A percentile compares a stretch with the other conserved stretches of the same genome.
These are phyloP conservation scores for Bonnemaisonia californica DNA, from an alignment of 31 red algal genomes.

Conservation along the genomic window DNA sequence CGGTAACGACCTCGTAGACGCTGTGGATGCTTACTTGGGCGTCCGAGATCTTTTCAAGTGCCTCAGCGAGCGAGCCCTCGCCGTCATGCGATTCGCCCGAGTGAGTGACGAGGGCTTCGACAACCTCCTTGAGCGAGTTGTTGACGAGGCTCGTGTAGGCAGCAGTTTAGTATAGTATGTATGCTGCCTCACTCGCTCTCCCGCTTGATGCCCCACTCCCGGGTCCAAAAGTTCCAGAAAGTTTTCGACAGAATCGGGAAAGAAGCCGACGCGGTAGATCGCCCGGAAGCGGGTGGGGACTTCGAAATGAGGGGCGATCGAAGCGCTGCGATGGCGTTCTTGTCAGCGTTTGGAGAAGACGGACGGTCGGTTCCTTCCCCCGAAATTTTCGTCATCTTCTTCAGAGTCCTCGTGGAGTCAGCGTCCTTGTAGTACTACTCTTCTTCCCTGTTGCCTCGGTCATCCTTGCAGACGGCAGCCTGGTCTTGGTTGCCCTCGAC, in stretches of 20 bases:
- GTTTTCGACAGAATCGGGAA: neutral
- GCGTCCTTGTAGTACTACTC: neutral
- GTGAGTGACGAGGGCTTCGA: neutral
- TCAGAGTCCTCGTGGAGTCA: neutral
- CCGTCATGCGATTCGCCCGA: neutral
- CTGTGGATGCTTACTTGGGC: too few species aligned
- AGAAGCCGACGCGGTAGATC: neutral
- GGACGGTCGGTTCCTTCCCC: neutral
- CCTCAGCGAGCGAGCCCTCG: neutral
- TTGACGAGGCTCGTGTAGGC: neutral
- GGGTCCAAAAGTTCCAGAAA: neutral
- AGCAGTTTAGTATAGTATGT: neutral
- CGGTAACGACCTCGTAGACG: too few species aligned
- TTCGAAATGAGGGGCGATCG: neutral
- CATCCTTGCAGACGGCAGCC: neutral
- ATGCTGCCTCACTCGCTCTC: slow-evolving; percentile 3
- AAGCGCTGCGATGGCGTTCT: neutral
- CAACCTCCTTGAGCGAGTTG: neutral
- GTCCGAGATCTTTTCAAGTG: too few species aligned
- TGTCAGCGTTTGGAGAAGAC: slow-evolving; percentile 7
- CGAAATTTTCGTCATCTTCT: neutral
- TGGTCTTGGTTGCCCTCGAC: neutral
- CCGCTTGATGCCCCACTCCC: neutral
- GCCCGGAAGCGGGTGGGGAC: slow-evolving; percentile 1
- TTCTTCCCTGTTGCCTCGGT: neutral